A percentile compares a stretch with the other conserved stretches of the same genome.
Evolutionary conservation across 1,284 basidiomycete species (phyloP).

Genomic region (Boletus sp.): DNA sequence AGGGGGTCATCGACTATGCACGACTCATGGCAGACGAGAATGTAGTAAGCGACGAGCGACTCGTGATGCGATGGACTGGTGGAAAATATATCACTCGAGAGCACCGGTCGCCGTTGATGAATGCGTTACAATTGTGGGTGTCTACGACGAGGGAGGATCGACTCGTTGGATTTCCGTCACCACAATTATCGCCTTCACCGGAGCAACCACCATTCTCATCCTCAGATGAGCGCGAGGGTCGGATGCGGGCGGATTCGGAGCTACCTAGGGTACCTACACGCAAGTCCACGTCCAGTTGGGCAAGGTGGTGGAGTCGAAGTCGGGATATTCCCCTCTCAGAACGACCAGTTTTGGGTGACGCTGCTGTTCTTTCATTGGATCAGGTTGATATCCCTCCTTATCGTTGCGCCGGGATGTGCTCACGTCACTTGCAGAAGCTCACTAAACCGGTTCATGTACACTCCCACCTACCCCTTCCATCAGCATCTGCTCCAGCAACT

Average conservation of each 20-base stretch:
- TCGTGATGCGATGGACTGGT: conserved; percentile 69
- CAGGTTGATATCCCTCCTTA: conserved; percentile 18
- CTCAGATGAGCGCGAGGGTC: conserved; percentile 35
- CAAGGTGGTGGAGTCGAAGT: conserved; percentile 75
- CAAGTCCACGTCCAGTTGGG: conserved; percentile 70
- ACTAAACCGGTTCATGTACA: conserved; percentile 5
- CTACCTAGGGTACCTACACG: conserved; percentile 38
- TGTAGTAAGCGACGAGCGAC: conserved; percentile 55
- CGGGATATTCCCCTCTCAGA: conserved; percentile 38
- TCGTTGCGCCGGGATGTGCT: conserved; percentile 6
- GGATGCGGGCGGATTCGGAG: conserved; percentile 42
- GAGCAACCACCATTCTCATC: conserved; percentile 38
- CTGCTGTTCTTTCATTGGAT: conserved; percentile 25
- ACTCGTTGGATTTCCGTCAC: conserved; percentile 26
- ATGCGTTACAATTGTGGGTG: conserved; percentile 61
- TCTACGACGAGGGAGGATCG: conserved; percentile 44
- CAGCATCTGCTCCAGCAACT: conserved; percentile 34
- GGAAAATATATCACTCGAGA: conserved; percentile 67
- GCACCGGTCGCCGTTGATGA: conserved; percentile 68
- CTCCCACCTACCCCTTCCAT: conserved; percentile 12
- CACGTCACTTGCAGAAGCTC: conserved; percentile 18
- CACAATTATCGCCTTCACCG: conserved; percentile 32
- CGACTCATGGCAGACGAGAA: conserved; percentile 58
- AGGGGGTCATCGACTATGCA: conserved; percentile 57
- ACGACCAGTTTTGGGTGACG: conserved; percentile 26